Conservation (phyloP, 352 stramenopile species). For the Pythium aristosporum region DNA sequence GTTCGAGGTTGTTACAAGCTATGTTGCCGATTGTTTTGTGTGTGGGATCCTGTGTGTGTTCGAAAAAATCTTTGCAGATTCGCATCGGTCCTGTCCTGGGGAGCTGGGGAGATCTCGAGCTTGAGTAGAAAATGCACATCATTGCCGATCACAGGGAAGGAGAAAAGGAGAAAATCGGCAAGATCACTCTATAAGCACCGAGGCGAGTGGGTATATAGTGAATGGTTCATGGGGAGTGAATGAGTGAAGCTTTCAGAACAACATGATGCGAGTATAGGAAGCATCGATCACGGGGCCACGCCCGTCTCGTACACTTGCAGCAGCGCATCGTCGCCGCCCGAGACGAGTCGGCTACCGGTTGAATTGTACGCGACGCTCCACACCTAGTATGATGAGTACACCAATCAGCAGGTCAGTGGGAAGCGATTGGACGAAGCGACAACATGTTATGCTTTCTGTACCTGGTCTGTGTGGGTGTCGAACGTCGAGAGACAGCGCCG, state of each 20-base stretch:
- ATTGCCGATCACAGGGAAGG: neutral
- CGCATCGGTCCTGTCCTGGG: neutral
- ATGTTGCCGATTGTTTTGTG: no score
- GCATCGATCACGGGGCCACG: conserved; percentile 19
- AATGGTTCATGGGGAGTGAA: neutral
- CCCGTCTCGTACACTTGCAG: conserved; percentile 89
- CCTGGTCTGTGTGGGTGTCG: conserved; percentile 89
- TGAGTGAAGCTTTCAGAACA: neutral
- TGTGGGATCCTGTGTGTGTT: no score
- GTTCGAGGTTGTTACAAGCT: no score
- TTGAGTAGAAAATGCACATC: no score
- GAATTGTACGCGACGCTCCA: conserved; percentile 92
- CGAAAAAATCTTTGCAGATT: no score
- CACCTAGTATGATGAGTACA: conserved; percentile 40
- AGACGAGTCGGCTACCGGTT: conserved; percentile 81
- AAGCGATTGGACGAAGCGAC: neutral
- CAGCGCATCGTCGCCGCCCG: conserved; percentile 85
- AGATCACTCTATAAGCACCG: neutral
- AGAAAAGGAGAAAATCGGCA: neutral
- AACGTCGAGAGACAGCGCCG: conserved; percentile 89
- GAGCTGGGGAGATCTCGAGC: neutral
- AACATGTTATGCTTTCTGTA: conserved; percentile 19
- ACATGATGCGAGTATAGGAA: neutral
- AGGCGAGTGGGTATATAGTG: neutral
- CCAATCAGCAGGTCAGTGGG: neutral